Evolutionary conservation across 2,329 filamentous ascomycete genomes (phyloP).

Genomic region (Fusarium proliferatum): DNA sequence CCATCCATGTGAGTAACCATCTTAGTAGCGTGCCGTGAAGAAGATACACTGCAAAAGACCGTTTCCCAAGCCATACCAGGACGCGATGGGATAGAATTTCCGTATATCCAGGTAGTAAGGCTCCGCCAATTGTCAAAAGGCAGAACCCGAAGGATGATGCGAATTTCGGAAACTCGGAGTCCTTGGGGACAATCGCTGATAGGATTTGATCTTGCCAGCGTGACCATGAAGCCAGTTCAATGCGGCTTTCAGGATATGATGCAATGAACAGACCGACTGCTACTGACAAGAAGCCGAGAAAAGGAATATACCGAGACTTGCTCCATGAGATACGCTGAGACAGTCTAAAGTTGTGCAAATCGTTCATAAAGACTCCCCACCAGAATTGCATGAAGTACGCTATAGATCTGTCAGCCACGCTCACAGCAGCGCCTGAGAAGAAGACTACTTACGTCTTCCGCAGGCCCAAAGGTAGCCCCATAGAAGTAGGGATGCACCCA

Average conservation of each 20-base stretch:
- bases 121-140: not conserved
- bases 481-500: not conserved
- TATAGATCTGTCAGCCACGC: not conserved
- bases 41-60: not conserved
- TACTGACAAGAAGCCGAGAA: not conserved
- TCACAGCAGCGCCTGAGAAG: accelerated
- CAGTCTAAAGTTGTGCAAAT: not conserved
- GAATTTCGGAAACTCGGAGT: not conserved
- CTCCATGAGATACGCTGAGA: not conserved
- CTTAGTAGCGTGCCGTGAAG: not conserved
- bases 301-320: not conserved
- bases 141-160: not conserved
- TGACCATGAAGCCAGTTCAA: not conserved
- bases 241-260: not conserved
- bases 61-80: not conserved
- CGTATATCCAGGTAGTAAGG: not conserved
- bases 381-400: not conserved
- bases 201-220: not conserved
- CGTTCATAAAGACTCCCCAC: not conserved
- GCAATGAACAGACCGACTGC: not conserved
- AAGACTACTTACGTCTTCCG: not conserved
- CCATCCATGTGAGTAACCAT: not conserved
- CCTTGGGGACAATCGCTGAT: not conserved
- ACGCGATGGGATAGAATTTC: not conserved
- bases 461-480: not conserved